phyloP scores from a whole-genome alignment of 495 filamentous ascomycete genomes.

The Lasiosphaeria ovina region DNA sequence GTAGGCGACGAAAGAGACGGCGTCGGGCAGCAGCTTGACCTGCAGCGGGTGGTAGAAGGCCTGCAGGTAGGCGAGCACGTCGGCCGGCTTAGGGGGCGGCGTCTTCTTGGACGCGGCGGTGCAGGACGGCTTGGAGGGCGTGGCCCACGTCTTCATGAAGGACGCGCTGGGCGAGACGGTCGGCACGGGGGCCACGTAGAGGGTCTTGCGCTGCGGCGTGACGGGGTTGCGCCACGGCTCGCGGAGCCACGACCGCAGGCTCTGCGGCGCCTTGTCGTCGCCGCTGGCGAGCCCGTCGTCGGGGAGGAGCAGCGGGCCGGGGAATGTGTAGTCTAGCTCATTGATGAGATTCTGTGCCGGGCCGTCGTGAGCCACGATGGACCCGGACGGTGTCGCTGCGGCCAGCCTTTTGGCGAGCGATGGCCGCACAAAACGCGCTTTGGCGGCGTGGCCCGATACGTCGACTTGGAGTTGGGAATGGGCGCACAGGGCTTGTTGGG shows the following conservation, averaged over 20 bases:
- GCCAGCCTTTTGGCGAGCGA: conserved; percentile 25
- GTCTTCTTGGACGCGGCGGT: not conserved
- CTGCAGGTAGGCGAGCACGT: conserved; percentile 51
- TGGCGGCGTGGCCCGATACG: conserved; percentile 32
- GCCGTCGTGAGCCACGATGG: conserved; percentile 9
- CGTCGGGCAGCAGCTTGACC: conserved; percentile 43
- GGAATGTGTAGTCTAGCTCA: conserved; percentile 42
- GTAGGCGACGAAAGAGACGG: conserved; percentile 45
- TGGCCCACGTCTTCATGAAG: conserved; percentile 40
- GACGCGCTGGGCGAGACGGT: conserved; percentile 30
- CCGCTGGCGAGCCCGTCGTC: conserved; percentile 57
- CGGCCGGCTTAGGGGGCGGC: conserved; percentile 4
- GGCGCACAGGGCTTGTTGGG: no score
- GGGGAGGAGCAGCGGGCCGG: conserved; percentile 60
- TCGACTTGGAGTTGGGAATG: conserved; percentile 31
- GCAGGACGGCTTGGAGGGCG: conserved; percentile 14
- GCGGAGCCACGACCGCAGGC: conserved; percentile 52
- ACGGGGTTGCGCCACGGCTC: conserved; percentile 52
- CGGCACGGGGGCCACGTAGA: conserved; percentile 55
- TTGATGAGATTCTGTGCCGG: not conserved
- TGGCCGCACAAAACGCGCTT: conserved; percentile 27
- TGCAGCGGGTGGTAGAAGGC: conserved; percentile 62
- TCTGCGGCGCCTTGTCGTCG: conserved; percentile 55
- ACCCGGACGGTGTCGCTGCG: conserved; percentile 29
- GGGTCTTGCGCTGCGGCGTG: conserved; percentile 43